These are phyloP conservation scores for Coemansia sp. DNA, from an alignment of 192 early-diverging fungal species.

Conservation along the genomic window DNA sequence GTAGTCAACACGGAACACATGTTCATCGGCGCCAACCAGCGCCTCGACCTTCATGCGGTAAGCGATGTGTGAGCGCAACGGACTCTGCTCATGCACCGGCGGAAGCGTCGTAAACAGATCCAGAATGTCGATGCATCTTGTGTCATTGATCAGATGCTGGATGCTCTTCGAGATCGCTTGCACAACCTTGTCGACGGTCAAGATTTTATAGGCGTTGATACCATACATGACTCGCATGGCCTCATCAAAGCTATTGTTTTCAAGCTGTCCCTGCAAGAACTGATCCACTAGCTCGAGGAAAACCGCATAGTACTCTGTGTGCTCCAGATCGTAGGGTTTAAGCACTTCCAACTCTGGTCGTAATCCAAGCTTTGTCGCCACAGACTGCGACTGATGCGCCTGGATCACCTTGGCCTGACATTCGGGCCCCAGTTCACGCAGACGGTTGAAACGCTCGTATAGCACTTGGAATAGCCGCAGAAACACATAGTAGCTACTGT, in stretches of 20 bases:
- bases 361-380: constrained; percentile 46
- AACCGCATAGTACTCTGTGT: constrained; percentile 74
- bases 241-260: constrained; percentile 84
- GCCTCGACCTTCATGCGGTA: constrained; percentile 73
- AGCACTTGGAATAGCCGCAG: constrained; percentile 84
- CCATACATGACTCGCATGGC: constrained; percentile 80
- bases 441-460: constrained; percentile 76
- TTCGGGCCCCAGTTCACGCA: constrained; percentile 73
- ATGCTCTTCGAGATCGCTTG: constrained; percentile 80
- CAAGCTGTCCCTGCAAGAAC: constrained; percentile 80
- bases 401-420: constrained; percentile 35
- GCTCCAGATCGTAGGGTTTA: constrained; percentile 59
- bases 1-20: constrained; percentile 79
- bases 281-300: constrained; percentile 73
- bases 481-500: constrained; percentile 84
- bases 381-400: constrained; percentile 38
- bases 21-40: constrained; percentile 74
- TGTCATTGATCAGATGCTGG: constrained; percentile 66
- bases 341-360: constrained; percentile 55
- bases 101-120: constrained; percentile 62
- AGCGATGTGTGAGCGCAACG: constrained; percentile 64
- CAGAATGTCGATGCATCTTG: constrained; percentile 61
- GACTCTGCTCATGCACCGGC: constrained; percentile 52
- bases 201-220: constrained; percentile 84
- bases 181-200: constrained; percentile 88